phyloP scores from a whole-genome alignment of 768 basidiomycete species.

The Boletus subcaerulescens region DNA sequence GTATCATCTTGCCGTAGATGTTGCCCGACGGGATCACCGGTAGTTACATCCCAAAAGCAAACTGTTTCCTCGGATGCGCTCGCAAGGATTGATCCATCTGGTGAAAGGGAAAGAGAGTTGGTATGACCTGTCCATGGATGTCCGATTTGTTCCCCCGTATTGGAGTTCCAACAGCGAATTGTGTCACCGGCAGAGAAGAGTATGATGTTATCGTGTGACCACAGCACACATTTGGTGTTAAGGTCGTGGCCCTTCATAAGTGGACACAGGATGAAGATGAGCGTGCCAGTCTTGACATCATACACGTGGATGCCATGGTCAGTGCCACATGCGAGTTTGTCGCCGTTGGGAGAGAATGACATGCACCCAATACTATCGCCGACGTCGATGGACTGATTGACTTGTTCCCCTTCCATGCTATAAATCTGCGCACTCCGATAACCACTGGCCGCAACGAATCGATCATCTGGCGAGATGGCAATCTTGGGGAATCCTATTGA shows the following conservation, averaged over 20 bases:
- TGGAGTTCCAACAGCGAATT: slow-evolving; percentile 9
- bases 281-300: not conserved
- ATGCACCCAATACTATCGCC: not conserved
- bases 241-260: not conserved
- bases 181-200: not conserved
- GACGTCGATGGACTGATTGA: not conserved
- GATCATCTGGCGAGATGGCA: not conserved
- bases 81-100: slow-evolving; percentile 6
- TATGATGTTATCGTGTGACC: slow-evolving; percentile 8
- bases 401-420: not conserved
- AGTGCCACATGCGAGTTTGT: not conserved
- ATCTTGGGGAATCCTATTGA: rapidly evolving
- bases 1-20: not conserved
- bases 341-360: not conserved
- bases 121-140: slow-evolving; percentile 16
- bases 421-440: rapidly evolving
- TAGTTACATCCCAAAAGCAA: slow-evolving; percentile 5
- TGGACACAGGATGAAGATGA: not conserved
- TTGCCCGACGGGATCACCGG: not conserved
- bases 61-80: slow-evolving; percentile 1
- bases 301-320: not conserved
- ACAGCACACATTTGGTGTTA: not conserved
- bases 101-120: not conserved
- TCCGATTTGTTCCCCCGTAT: slow-evolving; percentile 4
- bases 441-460: not conserved